These are phyloP conservation scores for Caryocar brasiliense DNA, from an alignment of 441 rosid species.

Conservation along the genomic window DNA sequence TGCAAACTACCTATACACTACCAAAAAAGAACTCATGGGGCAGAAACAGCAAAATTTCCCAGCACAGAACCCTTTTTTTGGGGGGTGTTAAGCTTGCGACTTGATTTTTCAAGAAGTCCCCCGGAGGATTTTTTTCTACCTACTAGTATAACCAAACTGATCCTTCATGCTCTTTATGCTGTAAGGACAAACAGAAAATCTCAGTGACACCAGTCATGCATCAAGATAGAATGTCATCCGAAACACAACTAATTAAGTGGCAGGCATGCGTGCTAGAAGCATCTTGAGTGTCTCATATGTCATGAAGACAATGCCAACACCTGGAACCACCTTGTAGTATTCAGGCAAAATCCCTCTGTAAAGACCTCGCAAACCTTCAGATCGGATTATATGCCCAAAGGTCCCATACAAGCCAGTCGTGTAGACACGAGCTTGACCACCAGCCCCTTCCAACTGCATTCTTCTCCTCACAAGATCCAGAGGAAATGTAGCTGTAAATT, in stretches of 20 bases:
- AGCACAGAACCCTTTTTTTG: too few species aligned
- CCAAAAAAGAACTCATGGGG: slow-evolving; percentile 11
- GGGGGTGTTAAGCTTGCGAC: too few species aligned
- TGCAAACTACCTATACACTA: slow-evolving; percentile 27
- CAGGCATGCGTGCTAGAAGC: slow-evolving; percentile 31
- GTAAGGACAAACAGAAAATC: background rate
- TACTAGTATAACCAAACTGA: slow-evolving; percentile 1
- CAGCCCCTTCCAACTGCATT: slow-evolving; percentile 89
- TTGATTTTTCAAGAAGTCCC: slow-evolving; percentile 1
- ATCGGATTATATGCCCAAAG: slow-evolving; percentile 53
- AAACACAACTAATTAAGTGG: slow-evolving; percentile 9
- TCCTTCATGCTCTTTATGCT: slow-evolving; percentile 1
- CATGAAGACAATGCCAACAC: slow-evolving; percentile 92
- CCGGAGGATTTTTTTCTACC: slow-evolving; percentile 7
- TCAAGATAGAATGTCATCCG: background rate
- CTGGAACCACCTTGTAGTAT: slow-evolving; percentile 87
- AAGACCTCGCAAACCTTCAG: slow-evolving; percentile 74
- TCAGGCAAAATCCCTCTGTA: slow-evolving; percentile 93
- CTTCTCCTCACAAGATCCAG: slow-evolving; percentile 94
- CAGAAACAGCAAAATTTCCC: slow-evolving; percentile 42
- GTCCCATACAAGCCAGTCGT: slow-evolving; percentile 61
- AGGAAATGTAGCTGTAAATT: slow-evolving; percentile 70
- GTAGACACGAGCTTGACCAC: slow-evolving; percentile 73
- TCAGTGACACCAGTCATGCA: background rate
- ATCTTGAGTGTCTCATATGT: slow-evolving; percentile 63